phyloP scores from a whole-genome alignment of 2,329 filamentous ascomycete species.

The Orbilia blumenaviensis region DNA sequence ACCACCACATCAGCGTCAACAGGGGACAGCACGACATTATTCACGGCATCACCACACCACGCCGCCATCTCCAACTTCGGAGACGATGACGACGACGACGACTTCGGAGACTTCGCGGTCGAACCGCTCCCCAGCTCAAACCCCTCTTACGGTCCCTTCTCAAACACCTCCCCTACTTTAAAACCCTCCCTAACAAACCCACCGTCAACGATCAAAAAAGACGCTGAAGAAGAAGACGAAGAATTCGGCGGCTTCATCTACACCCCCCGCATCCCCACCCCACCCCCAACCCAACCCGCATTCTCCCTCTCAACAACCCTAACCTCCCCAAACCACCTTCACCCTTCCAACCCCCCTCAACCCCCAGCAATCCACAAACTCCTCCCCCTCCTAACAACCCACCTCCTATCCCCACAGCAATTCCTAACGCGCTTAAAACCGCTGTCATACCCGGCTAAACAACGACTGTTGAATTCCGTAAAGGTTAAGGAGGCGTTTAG shows the following conservation, averaged over 20 bases:
- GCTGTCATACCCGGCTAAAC: constrained; percentile 57
- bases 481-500: constrained; percentile 54
- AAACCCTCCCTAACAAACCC: background rate
- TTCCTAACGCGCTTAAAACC: constrained; percentile 56
- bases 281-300: constrained; percentile 17
- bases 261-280: constrained; percentile 48
- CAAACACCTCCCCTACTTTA: constrained; percentile 9
- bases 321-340: constrained; percentile 23
- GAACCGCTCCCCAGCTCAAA: constrained; percentile 19
- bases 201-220: background rate
- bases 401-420: constrained; percentile 54
- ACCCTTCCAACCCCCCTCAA: constrained; percentile 40
- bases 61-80: background rate
- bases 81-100: constrained; percentile 23
- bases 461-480: constrained; percentile 52
- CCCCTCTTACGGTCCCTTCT: constrained; percentile 22
- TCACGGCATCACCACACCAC: constrained; percentile 1
- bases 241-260: constrained; percentile 57
- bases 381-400: constrained; percentile 55
- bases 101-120: constrained; percentile 47
- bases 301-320: constrained; percentile 30
- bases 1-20: background rate
- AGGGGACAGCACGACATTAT: background rate
- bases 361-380: constrained; percentile 54
- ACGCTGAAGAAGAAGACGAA: constrained; percentile 43